Percentiles rank a stretch among this genome's conserved stretches.
Conservation (phyloP, 257 asterid species). For the Eucommia ulmoides region DNA sequence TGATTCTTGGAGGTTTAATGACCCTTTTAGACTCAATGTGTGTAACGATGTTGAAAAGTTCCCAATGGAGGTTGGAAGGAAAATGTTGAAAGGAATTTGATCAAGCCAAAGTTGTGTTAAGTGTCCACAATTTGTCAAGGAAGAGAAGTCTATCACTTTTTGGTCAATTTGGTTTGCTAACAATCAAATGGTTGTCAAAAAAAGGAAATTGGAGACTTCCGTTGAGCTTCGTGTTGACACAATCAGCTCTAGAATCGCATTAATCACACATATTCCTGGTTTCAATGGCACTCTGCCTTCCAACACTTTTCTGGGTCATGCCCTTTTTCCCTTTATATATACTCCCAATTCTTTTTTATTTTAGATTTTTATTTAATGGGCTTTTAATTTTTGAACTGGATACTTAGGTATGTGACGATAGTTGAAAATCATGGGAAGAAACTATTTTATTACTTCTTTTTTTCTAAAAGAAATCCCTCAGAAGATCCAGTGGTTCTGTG, state of each 20-base stretch:
- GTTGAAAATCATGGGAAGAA: slow-evolving; percentile 59
- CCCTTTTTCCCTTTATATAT: not conserved
- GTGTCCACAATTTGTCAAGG: too few relatives aligned
- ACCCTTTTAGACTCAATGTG: too few relatives aligned
- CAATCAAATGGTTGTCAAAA: too few relatives aligned
- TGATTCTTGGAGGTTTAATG: too few relatives aligned
- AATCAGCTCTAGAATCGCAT: slow-evolving; percentile 50
- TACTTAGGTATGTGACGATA: slow-evolving; percentile 52
- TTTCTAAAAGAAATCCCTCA: slow-evolving; percentile 59
- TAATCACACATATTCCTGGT: slow-evolving; percentile 56
- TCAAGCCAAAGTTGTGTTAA: too few relatives aligned
- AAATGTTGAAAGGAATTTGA: too few relatives aligned
- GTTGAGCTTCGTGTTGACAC: slow-evolving; percentile 11
- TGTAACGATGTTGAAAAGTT: too few relatives aligned
- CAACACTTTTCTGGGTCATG: slow-evolving; percentile 75
- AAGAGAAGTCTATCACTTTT: too few relatives aligned
- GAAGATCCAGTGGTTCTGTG: too few relatives aligned
- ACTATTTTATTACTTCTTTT: slow-evolving; percentile 77
- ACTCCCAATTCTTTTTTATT: not conserved
- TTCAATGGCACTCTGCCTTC: slow-evolving; percentile 62
- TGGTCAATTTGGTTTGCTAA: too few relatives aligned
- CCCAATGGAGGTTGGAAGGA: too few relatives aligned
- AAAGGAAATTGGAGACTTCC: too few relatives aligned
- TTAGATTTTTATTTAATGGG: not conserved
- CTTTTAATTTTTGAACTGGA: not conserved